Evolutionary conservation across 768 basidiomycete species (phyloP).

Genomic region (Lepiota brunneoincarnata): DNA sequence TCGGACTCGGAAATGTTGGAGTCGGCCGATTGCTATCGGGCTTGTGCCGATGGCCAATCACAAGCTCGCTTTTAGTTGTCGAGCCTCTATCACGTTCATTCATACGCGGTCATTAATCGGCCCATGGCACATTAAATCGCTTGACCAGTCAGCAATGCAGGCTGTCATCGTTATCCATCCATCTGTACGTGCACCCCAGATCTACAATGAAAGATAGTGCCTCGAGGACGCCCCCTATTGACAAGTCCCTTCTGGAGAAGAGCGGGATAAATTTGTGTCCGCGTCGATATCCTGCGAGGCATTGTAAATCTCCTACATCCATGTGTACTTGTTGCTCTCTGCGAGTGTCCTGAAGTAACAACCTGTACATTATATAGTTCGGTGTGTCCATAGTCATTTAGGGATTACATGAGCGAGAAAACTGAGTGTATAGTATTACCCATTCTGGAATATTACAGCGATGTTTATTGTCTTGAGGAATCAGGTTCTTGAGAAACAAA

Average conservation of each 20-base stretch:
- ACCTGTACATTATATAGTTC: no score
- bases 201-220: no score
- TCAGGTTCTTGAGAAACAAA: background rate
- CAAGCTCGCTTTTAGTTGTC: background rate
- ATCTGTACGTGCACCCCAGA: no score
- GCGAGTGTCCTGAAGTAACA: no score
- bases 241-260: background rate
- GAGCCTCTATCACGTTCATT: background rate
- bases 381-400: no score
- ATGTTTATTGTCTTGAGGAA: background rate
- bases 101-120: background rate
- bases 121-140: background rate
- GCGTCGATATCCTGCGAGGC: no score
- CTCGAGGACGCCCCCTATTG: background rate
- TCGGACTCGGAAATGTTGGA: conserved; percentile 5
- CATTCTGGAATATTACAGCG: no score
- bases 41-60: conserved; percentile 14
- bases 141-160: background rate
- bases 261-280: background rate
- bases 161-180: background rate
- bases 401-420: no score
- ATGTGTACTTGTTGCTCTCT: background rate
- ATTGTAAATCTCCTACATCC: background rate
- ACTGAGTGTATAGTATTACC: no score
- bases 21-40: conserved; percentile 14